Conservation (phyloP, 2,329 filamentous ascomycete species). For the Aspergillus transmontanensis region DNA sequence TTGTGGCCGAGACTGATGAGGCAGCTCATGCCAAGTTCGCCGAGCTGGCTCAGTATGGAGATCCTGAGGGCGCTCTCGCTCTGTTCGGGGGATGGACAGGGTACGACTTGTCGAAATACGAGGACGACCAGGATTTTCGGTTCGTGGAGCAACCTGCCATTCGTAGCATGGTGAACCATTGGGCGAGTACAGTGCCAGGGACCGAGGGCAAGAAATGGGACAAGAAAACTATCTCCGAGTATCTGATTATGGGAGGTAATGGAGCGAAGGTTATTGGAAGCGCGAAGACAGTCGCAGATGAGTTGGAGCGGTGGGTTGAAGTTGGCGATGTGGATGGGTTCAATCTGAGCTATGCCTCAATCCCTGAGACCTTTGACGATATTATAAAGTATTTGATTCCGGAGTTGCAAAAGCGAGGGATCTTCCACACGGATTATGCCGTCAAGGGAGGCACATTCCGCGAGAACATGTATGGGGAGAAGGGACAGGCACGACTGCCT, state of each 20-base stretch:
- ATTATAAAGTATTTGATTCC: constrained; percentile 36
- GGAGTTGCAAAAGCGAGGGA: constrained; percentile 35
- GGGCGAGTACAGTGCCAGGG: constrained; percentile 47
- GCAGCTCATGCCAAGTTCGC: constrained; percentile 47
- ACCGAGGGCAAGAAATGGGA: constrained; percentile 43
- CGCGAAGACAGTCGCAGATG: constrained; percentile 39
- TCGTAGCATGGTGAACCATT: constrained; percentile 48
- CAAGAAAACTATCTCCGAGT: constrained; percentile 38
- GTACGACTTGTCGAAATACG: constrained; percentile 46
- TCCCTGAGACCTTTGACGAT: constrained; percentile 41
- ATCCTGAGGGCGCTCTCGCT: constrained; percentile 47
- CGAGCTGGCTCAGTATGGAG: constrained; percentile 46
- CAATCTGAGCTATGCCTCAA: constrained; percentile 37
- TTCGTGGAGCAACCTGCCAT: constrained; percentile 47
- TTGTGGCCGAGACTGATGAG: constrained; percentile 50
- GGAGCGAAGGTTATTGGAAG: constrained; percentile 41
- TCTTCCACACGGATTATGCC: constrained; percentile 43
- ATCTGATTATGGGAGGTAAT: constrained; percentile 37
- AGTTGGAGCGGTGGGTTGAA: constrained; percentile 40
- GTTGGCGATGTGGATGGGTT: constrained; percentile 40
- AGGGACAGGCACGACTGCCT: constrained; percentile 33
- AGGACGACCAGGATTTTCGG: constrained; percentile 50
- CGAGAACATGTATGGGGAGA: constrained; percentile 41
- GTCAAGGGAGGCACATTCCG: constrained; percentile 41
- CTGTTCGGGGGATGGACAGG: constrained; percentile 53